Percentiles rank a stretch among this genome's conserved stretches.
Conservation (phyloP, 2,329 filamentous ascomycete species). For the Colletotrichum falcatum region DNA sequence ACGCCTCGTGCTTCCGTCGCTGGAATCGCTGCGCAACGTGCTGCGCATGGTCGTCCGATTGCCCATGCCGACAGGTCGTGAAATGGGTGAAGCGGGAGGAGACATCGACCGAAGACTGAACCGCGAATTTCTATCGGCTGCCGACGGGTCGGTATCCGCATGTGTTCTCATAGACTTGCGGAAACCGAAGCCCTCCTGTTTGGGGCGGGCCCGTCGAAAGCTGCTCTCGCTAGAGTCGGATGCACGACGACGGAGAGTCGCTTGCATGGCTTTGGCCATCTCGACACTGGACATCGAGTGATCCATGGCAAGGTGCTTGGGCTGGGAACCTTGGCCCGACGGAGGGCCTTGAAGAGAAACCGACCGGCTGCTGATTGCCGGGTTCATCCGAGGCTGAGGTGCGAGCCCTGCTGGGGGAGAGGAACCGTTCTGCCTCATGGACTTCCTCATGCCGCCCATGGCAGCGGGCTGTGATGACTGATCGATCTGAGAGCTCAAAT, state of each 20-base stretch:
- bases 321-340: not conserved
- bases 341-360: conserved; percentile 31
- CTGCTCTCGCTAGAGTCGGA: conserved; percentile 84
- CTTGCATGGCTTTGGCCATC: conserved; percentile 42
- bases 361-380: not conserved
- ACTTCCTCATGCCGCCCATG: conserved; percentile 48
- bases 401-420: not conserved
- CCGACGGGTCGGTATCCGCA: conserved; percentile 56
- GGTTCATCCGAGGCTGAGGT: not conserved
- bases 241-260: conserved; percentile 62
- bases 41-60: conserved; percentile 55
- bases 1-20: conserved; percentile 51
- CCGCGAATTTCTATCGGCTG: conserved; percentile 48
- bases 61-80: conserved; percentile 54
- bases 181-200: conserved; percentile 69
- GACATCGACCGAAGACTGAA: conserved; percentile 80
- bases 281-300: conserved; percentile 39
- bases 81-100: conserved; percentile 67
- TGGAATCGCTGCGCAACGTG: conserved; percentile 57
- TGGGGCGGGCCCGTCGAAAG: conserved; percentile 75
- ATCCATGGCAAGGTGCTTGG: conserved; percentile 30
- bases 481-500: not conserved
- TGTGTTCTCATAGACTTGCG: conserved; percentile 77
- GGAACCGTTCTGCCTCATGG: conserved; percentile 41
- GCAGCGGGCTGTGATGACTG: conserved; percentile 1